A percentile compares a stretch with the other conserved stretches of the same genome.
Conservation (phyloP, 495 filamentous ascomycete species). For the Penicillium herquei region DNA sequence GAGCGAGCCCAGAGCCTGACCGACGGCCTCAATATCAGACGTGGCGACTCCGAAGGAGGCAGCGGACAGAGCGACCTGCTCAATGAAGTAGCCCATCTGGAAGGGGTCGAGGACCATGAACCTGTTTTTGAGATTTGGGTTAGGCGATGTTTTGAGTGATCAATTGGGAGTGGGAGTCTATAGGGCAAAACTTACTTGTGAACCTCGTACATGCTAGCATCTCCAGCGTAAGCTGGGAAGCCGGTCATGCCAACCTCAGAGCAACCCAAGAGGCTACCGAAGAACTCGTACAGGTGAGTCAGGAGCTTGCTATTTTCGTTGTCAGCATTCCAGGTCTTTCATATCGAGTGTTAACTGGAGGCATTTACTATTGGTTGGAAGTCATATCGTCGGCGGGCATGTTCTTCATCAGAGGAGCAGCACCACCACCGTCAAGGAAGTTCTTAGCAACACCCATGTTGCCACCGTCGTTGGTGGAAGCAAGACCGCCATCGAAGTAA, state of each 20-base stretch:
- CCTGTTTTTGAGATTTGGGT: conserved; percentile 15
- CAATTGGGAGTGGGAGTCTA: background rate
- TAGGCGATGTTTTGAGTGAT: no score
- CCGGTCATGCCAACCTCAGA: conserved; percentile 38
- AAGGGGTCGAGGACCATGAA: conserved; percentile 53
- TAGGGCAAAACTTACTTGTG: conserved; percentile 37
- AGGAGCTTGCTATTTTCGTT: conserved; percentile 42
- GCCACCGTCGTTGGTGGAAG: conserved; percentile 42
- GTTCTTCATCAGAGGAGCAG: conserved; percentile 47
- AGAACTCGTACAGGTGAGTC: conserved; percentile 56
- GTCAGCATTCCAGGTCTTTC: no score
- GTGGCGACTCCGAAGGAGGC: conserved; percentile 51
- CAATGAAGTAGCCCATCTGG: conserved; percentile 54
- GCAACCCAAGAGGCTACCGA: conserved; percentile 52
- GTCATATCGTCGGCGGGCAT: conserved; percentile 42
- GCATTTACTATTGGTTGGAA: conserved; percentile 53
- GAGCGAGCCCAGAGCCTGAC: conserved; percentile 32
- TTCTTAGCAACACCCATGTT: conserved; percentile 42
- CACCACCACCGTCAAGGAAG: conserved; percentile 56
- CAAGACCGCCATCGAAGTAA: conserved; percentile 52
- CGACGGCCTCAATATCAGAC: conserved; percentile 9
- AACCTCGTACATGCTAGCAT: conserved; percentile 44
- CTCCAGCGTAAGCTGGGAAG: conserved; percentile 43
- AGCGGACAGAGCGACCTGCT: conserved; percentile 49
- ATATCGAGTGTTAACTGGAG: no score